These are phyloP conservation scores for Tricholoma bakamatsutake DNA, from an alignment of 768 basidiomycete genomes.

Conservation along the genomic window DNA sequence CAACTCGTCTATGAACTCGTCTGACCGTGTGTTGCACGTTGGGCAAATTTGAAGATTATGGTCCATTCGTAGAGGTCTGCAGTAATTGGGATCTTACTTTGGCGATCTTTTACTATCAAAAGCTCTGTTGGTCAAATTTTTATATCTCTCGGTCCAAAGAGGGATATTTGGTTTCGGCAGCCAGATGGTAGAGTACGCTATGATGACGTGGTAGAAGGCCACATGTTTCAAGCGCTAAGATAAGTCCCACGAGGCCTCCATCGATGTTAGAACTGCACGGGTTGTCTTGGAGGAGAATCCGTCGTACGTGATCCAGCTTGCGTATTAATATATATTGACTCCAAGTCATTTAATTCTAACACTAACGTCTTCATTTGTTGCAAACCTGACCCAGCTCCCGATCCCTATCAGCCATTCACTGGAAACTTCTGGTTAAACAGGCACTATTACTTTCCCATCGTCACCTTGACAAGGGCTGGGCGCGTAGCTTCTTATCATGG, in stretches of 20 bases:
- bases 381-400: not conserved
- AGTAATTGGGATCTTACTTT: too few relatives aligned
- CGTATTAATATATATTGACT: too few relatives aligned
- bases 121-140: not conserved
- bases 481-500: conserved; percentile 19
- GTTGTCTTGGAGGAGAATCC: not conserved
- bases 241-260: not conserved
- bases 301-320: not conserved
- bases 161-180: not conserved
- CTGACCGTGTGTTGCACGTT: too few relatives aligned
- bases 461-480: not conserved
- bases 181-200: not conserved
- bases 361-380: not conserved
- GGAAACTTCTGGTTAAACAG: not conserved
- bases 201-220: not conserved
- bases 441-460: not conserved
- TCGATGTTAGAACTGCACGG: not conserved
- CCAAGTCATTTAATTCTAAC: not conserved
- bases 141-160: not conserved
- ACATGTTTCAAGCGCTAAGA: not conserved
- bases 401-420: not conserved
- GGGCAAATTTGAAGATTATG: too few relatives aligned
- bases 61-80: too few relatives aligned
- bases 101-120: too few relatives aligned
- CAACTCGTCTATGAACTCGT: too few relatives aligned